These are phyloP conservation scores for Wallacemonas rigidus DNA, from an alignment of 208 protist species.

Conservation along the genomic window DNA sequence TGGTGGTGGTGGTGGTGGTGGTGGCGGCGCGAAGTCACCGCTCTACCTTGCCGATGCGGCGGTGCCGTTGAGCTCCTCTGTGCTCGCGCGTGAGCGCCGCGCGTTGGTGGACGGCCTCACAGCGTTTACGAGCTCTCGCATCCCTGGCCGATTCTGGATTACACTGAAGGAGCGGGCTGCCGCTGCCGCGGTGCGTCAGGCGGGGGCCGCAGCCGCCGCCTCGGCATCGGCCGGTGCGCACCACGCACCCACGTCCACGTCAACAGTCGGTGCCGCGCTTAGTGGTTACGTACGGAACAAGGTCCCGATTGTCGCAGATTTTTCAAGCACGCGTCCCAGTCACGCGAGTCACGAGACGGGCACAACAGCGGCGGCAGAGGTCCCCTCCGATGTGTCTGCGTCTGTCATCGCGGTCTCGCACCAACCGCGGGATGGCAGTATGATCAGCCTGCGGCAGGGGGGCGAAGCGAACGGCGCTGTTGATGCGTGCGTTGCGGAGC, in stretches of 20 bases:
- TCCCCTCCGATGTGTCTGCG: neutral
- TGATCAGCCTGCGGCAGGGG: neutral
- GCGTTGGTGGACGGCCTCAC: constrained; percentile 51
- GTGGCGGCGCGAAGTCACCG: neutral
- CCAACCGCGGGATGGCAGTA: constrained; percentile 3
- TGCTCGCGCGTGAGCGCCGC: constrained; percentile 34
- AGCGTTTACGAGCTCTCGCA: constrained; percentile 55
- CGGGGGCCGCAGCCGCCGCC: too few relatives aligned
- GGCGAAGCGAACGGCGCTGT: neutral
- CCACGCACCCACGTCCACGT: too few relatives aligned
- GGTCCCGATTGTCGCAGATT: neutral
- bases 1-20: neutral
- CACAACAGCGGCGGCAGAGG: neutral
- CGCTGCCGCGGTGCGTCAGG: neutral
- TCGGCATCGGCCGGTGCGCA: neutral
- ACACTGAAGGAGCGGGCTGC: constrained; percentile 31
- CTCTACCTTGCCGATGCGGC: neutral
- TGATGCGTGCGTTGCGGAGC: neutral
- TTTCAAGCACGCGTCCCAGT: neutral
- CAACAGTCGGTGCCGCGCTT: neutral
- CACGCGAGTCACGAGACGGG: neutral
- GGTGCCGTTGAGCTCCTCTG: constrained; percentile 14
- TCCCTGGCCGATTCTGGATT: constrained; percentile 77
- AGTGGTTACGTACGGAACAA: constrained; percentile 13
- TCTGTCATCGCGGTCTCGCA: constrained; percentile 11